These are phyloP conservation scores for Coemansia sp. DNA, from an alignment of 192 early-diverging fungal species.

Conservation along the genomic window DNA sequence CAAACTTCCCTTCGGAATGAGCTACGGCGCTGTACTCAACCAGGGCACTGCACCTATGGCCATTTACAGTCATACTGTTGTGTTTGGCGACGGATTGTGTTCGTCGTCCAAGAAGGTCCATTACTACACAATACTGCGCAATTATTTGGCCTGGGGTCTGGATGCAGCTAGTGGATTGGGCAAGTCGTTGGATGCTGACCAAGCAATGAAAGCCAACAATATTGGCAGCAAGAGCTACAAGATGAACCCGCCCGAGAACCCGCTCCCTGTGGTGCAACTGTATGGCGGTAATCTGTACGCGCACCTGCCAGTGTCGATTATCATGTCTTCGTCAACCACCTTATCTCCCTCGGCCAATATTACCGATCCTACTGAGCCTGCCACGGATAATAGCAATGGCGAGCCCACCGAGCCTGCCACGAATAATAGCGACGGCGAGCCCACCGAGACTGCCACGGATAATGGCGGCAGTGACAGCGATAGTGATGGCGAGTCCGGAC, in stretches of 20 bases:
- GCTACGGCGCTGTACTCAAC: slow-evolving; percentile 20
- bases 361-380: too few species aligned
- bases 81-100: slow-evolving; percentile 37
- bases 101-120: slow-evolving; percentile 21
- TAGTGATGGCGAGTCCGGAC: background rate
- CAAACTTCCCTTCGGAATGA: slow-evolving; percentile 29
- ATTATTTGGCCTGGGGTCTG: slow-evolving; percentile 34
- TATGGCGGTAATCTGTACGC: slow-evolving; percentile 39
- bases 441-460: background rate
- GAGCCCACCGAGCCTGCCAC: background rate
- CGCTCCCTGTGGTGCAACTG: slow-evolving; percentile 12
- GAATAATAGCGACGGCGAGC: too few species aligned
- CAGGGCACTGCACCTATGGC: slow-evolving; percentile 21
- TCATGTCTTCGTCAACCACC: background rate
- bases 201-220: background rate
- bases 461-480: background rate
- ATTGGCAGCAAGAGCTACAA: slow-evolving; percentile 6
- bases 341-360: too few species aligned
- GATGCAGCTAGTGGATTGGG: background rate
- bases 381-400: too few species aligned
- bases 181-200: background rate
- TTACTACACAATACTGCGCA: slow-evolving; percentile 32
- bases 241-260: slow-evolving; percentile 14
- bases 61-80: slow-evolving; percentile 44
- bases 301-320: slow-evolving; percentile 4